phyloP scores from a whole-genome alignment of 129 eudicot species.

The Lactuca saligna region DNA sequence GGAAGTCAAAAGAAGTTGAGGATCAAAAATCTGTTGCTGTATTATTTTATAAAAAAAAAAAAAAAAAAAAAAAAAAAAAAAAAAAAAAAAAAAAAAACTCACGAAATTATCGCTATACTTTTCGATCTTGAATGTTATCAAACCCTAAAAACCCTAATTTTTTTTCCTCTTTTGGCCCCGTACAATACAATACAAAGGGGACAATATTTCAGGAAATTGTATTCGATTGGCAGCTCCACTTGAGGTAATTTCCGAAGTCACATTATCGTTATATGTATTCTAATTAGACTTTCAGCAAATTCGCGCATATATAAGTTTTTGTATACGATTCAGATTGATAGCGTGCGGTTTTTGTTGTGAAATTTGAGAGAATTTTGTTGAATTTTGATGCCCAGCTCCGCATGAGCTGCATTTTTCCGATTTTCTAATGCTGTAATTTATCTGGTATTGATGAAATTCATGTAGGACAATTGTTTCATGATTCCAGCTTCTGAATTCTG shows the following conservation, averaged over 20 bases:
- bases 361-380: neutral
- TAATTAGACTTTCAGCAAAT: neutral
- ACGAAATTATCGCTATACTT: slow-evolving; percentile 32
- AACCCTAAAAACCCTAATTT: slow-evolving; percentile 39
- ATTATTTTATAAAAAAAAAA: slow-evolving; percentile 7
- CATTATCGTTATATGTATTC: slow-evolving; percentile 3
- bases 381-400: slow-evolving; percentile 1
- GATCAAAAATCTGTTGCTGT: slow-evolving; percentile 7
- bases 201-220: neutral
- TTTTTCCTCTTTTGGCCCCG: slow-evolving; percentile 20
- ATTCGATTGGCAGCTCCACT: slow-evolving; percentile 32
- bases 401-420: neutral
- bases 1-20: slow-evolving; percentile 3
- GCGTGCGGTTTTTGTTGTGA: neutral
- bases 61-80: slow-evolving; percentile 13
- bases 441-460: slow-evolving; percentile 9
- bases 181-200: slow-evolving; percentile 16
- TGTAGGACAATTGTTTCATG: slow-evolving; percentile 2
- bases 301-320: neutral
- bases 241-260: slow-evolving; percentile 19
- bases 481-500: slow-evolving; percentile 2
- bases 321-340: neutral
- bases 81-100: slow-evolving; percentile 14
- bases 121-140: slow-evolving; percentile 25
- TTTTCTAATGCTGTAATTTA: slow-evolving; percentile 3